Percentiles rank a stretch among this genome's conserved stretches.
phyloP scores from a whole-genome alignment of 192 early-diverging fungal genomes.

The Coemansia sp. region DNA sequence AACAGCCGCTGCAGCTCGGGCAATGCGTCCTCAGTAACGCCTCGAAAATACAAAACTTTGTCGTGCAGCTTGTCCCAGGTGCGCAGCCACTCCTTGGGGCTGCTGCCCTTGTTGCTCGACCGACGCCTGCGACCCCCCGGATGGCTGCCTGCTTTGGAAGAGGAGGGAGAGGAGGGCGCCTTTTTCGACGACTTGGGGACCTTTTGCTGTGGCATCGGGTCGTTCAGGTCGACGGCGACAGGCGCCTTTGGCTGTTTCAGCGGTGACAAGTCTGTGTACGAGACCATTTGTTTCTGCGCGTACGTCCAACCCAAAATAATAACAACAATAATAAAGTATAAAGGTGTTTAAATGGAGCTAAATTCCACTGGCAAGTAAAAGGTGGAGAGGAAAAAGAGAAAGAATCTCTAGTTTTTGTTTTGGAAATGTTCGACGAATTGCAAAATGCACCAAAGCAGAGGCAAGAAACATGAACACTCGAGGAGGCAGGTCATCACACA shows the following conservation, averaged over 20 bases:
- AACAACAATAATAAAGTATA: constrained; percentile 1
- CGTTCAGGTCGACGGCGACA: constrained; percentile 41
- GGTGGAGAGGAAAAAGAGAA: too few relatives aligned
- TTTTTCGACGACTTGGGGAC: not conserved
- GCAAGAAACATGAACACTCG: too few relatives aligned
- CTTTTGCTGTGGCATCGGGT: constrained; percentile 24
- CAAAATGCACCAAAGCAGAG: too few relatives aligned
- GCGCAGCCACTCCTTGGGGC: constrained; percentile 33
- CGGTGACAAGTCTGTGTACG: constrained; percentile 50
- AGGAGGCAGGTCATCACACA: too few relatives aligned
- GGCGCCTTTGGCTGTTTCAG: constrained; percentile 46
- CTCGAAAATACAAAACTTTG: constrained; percentile 46
- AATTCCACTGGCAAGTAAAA: too few relatives aligned
- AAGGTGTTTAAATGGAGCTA: too few relatives aligned
- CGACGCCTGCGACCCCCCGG: constrained; percentile 3
- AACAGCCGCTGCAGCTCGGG: constrained; percentile 50
- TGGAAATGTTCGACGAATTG: too few relatives aligned
- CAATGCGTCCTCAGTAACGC: constrained; percentile 45
- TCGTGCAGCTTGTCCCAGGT: constrained; percentile 36
- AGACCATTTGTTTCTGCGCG: constrained; percentile 26
- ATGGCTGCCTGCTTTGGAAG: not conserved
- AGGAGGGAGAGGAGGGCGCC: too few relatives aligned
- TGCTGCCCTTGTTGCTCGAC: not conserved
- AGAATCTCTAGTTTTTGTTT: too few relatives aligned
- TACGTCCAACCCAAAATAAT: not conserved